Evolutionary conservation across 805 yeast genomes (phyloP), one percentile per base, ranked within the genome.

Genomic region (Hermanozyma aechmeae): DNA sequence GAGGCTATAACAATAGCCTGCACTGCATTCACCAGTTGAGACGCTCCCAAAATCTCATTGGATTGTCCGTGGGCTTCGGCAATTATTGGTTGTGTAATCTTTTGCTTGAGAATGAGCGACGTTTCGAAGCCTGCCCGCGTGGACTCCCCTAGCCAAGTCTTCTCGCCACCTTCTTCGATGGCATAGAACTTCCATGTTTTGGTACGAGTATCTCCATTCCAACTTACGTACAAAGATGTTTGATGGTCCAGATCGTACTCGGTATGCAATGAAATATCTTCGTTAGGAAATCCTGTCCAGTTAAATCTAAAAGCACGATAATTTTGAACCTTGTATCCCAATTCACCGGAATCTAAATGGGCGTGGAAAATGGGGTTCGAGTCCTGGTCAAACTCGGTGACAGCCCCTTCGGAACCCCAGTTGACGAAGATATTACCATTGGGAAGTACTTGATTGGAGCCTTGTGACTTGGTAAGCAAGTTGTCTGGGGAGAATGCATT

Each of bases 161-260:
- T 40, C 26, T 23, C 23, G 6, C 41, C 39, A 27, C 35, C 15
- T n/a, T n/a, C n/a, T 9, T 36, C 31, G 18, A 46, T 38, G 8
- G 29, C 29, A 27, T 31, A 50, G 29, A 50, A 38, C 29, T 42
- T 45, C 63, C 65, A 58, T 7, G 21, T 25, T 27, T 42, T 42
- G 17, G 61, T 56, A 16, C 38, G 30, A 3, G 63, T 57, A 29
- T 56, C 63, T n/a, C 62, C 65, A 38, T 56, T 58, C 62, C 63
- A 58, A 19, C 56, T 49, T 24, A 56, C 53, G 29, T 52, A 54
- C 3, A 51, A 31, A 6, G 27, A 25, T 3, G 51, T 42, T 7
- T 43, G 41, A 4, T 40, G 43, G 8, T 40, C 34, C 2, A 31
- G 37, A 15, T 34, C 24, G 30, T 31, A 26, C 27, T 42, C 48